A percentile compares a stretch with the other conserved stretches of the same genome.
Evolutionary conservation across 1,284 basidiomycete species (phyloP).

Genomic region (Tranzscheliella williamsii): DNA sequence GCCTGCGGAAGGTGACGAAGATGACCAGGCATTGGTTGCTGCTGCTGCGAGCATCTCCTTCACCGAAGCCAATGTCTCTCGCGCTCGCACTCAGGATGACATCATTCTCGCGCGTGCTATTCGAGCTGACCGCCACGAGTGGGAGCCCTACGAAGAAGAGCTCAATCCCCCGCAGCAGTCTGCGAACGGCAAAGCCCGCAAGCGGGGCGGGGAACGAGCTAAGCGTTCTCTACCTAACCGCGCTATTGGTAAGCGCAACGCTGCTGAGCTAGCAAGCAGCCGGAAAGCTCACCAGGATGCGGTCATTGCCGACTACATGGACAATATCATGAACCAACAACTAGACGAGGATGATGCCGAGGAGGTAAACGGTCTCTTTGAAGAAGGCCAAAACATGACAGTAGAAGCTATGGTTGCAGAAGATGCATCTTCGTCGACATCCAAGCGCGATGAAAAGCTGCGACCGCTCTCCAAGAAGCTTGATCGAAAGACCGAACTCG

Average conservation of each 20-base stretch:
- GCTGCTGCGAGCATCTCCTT: constrained; percentile 34
- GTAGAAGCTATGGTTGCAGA: constrained; percentile 21
- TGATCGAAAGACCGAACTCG: constrained; percentile 29
- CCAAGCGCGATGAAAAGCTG: constrained; percentile 21
- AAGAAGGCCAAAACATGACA: constrained; percentile 6
- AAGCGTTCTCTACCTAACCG: constrained; percentile 17
- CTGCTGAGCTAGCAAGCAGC: constrained; percentile 13
- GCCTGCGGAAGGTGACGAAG: background rate
- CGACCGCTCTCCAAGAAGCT: constrained; percentile 22
- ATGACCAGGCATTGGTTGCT: constrained; percentile 16
- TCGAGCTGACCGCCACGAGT: constrained; percentile 33
- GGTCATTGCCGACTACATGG: constrained; percentile 55
- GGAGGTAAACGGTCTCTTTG: constrained; percentile 4
- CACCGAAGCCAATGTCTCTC: constrained; percentile 9
- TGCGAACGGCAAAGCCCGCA: constrained; percentile 6
- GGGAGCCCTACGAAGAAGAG: constrained; percentile 18
- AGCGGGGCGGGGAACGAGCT: constrained; percentile 29
- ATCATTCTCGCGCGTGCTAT: constrained; percentile 31
- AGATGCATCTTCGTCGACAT: background rate
- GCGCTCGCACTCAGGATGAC: constrained; percentile 3
- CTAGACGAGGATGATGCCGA: constrained; percentile 7
- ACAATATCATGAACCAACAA: constrained; percentile 44
- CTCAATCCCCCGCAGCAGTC: background rate
- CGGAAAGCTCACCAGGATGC: constrained; percentile 44
- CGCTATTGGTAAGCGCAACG: constrained; percentile 10